Evolutionary conservation across 495 filamentous ascomycete genomes (phyloP).

Genomic region (Patellaria atrata): DNA sequence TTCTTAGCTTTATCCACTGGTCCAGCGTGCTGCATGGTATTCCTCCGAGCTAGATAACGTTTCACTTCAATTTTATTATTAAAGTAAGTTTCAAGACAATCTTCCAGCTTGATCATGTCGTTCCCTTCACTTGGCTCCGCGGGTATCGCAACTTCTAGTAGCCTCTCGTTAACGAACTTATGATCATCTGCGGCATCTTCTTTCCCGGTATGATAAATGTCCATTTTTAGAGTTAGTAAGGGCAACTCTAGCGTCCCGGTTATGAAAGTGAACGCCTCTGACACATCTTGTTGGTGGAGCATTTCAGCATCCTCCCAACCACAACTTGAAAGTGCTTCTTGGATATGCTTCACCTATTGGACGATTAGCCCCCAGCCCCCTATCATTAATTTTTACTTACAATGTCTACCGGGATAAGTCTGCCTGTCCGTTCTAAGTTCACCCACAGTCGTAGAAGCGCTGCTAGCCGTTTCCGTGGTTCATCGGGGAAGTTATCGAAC

Average conservation of each 20-base stretch:
- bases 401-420: conserved; percentile 72
- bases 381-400: conserved; percentile 33
- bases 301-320: conserved; percentile 76
- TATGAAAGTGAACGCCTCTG: conserved; percentile 90
- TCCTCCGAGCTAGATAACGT: conserved; percentile 52
- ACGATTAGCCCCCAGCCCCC: conserved; percentile 22
- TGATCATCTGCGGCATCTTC: conserved; percentile 77
- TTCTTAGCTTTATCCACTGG: conserved; percentile 32
- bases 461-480: conserved; percentile 56
- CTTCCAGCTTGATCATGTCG: conserved; percentile 63
- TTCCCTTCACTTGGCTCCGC: conserved; percentile 43
- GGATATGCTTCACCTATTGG: conserved; percentile 60
- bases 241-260: conserved; percentile 79
- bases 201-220: conserved; percentile 80
- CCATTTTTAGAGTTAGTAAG: conserved; percentile 81
- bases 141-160: conserved; percentile 83
- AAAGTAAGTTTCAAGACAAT: conserved; percentile 86
- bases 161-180: conserved; percentile 79
- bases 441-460: conserved; percentile 77
- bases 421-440: conserved; percentile 74
- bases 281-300: conserved; percentile 76
- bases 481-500: conserved; percentile 52
- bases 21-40: conserved; percentile 38
- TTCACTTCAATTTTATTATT: conserved; percentile 88
- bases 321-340: conserved; percentile 69